phyloP scores from a whole-genome alignment of 176 grass and related monocot species.

The Juncus effusus region DNA sequence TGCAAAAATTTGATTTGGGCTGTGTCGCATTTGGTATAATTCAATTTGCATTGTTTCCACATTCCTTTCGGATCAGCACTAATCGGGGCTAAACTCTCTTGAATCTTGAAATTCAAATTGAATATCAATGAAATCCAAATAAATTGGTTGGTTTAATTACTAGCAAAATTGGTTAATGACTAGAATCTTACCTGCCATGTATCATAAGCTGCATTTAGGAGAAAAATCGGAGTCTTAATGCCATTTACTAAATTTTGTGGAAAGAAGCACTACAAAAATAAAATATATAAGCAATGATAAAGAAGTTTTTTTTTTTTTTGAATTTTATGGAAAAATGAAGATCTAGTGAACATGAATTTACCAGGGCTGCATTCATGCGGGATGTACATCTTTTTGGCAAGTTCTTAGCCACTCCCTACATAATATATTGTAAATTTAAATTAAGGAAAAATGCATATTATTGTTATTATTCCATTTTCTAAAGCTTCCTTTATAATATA shows the following conservation, averaged over 20 bases:
- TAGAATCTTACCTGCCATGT: constrained; percentile 15
- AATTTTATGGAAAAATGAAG: no score
- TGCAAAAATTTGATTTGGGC: constrained; percentile 19
- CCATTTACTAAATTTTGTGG: constrained; percentile 24
- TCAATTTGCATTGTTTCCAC: constrained; percentile 18
- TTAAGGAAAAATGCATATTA: neutral
- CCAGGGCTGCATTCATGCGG: constrained; percentile 17
- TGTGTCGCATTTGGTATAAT: constrained; percentile 7
- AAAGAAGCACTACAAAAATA: constrained; percentile 23
- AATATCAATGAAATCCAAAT: neutral
- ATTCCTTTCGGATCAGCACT: neutral
- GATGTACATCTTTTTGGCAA: constrained; percentile 23
- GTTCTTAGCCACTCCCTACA: constrained; percentile 29
- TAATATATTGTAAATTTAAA: neutral
- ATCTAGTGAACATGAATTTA: constrained; percentile 3
- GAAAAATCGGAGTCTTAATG: constrained; percentile 14
- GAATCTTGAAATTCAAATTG: constrained; percentile 16
- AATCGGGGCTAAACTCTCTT: constrained; percentile 17
- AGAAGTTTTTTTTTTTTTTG: neutral
- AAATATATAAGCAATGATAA: neutral
- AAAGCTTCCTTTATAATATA: no score
- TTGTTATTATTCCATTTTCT: neutral
- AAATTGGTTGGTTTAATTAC: neutral
- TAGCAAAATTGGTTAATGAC: no score
- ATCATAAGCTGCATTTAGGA: constrained; percentile 25